Evolutionary conservation across 768 basidiomycete species (phyloP).

Genomic region (Russula griseocarnosa): DNA sequence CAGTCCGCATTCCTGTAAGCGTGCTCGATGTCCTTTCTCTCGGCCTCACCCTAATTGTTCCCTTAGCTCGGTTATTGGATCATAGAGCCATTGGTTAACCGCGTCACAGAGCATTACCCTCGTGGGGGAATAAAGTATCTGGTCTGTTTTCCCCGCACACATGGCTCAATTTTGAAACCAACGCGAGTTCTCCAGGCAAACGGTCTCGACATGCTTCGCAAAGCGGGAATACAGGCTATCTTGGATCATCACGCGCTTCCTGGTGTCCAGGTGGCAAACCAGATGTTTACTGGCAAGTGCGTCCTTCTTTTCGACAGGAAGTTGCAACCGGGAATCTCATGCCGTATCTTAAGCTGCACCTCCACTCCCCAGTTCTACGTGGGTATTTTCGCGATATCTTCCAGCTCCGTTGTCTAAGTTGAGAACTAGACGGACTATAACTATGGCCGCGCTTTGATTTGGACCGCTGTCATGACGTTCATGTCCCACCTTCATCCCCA

Average conservation of each 20-base stretch:
- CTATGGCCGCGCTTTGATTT: constrained; percentile 73
- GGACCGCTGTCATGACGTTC: constrained; percentile 76
- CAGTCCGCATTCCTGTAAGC: constrained; percentile 69
- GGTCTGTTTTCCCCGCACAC: constrained; percentile 35
- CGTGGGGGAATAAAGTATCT: constrained; percentile 64
- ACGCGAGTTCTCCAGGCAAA: constrained; percentile 43
- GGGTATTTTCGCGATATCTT: constrained; percentile 25
- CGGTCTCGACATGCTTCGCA: constrained; percentile 55
- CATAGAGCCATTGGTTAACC: constrained; percentile 65
- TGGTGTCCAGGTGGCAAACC: constrained; percentile 57
- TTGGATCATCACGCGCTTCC: constrained; percentile 69
- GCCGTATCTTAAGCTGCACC: constrained; percentile 50
- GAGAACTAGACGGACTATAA: constrained; percentile 56
- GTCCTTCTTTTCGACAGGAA: constrained; percentile 25
- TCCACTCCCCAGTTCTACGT: constrained; percentile 70
- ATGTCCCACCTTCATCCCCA: constrained; percentile 65
- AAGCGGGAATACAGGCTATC: constrained; percentile 62
- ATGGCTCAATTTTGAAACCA: not conserved
- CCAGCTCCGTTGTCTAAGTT: constrained; percentile 4
- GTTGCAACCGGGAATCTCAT: not conserved
- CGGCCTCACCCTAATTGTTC: not conserved
- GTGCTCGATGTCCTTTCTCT: not conserved
- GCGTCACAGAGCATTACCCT: constrained; percentile 57
- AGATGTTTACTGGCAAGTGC: constrained; percentile 67
- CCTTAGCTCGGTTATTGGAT: constrained; percentile 78